phyloP scores from a whole-genome alignment of 441 rosid genomes.

The Syzygium malaccense region DNA sequence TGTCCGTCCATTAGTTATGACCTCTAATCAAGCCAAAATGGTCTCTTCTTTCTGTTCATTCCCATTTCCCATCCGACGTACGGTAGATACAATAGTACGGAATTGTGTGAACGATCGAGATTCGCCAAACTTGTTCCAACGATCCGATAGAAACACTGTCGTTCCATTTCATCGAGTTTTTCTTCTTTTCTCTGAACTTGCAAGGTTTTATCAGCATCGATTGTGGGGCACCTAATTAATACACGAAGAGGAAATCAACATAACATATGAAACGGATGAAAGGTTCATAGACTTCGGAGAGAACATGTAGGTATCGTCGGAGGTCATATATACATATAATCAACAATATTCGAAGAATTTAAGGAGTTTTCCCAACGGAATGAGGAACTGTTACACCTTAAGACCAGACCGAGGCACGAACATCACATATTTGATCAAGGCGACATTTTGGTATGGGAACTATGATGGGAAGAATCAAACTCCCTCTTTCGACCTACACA shows the following conservation, averaged over 20 bases:
- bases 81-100: no score
- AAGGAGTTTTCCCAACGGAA: neutral
- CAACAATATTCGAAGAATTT: neutral
- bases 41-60: neutral
- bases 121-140: neutral
- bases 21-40: neutral
- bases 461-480: neutral
- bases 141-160: accelerated
- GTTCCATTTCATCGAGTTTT: neutral
- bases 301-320: neutral
- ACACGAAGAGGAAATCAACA: neutral
- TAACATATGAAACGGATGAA: neutral
- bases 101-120: neutral
- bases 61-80: neutral
- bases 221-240: neutral
- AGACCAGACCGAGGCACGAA: neutral
- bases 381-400: neutral
- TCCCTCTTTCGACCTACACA: neutral
- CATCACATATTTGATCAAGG: neutral
- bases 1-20: neutral
- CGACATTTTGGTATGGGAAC: neutral
- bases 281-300: neutral
- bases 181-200: neutral
- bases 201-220: neutral
- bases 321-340: no score